Base-by-base conservation (phyloP, 148 eudicot species). In the Persicaria maculosa region DNA sequence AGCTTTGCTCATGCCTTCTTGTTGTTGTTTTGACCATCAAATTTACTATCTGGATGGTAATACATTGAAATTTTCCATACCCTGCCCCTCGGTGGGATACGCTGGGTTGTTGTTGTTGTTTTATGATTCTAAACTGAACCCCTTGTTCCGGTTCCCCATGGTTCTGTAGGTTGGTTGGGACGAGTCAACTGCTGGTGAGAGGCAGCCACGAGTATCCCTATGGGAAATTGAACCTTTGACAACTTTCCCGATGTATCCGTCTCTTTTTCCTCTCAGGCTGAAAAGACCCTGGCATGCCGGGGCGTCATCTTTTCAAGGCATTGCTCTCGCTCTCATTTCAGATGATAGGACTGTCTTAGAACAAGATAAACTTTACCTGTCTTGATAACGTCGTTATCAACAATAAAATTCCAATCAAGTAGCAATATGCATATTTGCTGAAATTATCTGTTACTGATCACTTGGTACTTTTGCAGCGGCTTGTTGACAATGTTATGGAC, bases 161-260 rank as follows among this genome's bases (percentile, higher is more conserved):
- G 7, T 55, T 54, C 22, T 84, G 75, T 78, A 95, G 99, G 99
- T 95, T 79, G 99, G 99, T 50, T 95, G 99, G 99, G 99, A 95
- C 79, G 99, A 95, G 74, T 95, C 99, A 48, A 92, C 99, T 77
- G 97, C 97, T 11, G 93, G 97, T 76, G 99, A 95, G 83, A 95
- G 92, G 83, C 99, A 92, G 81, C 97, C 99, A 53, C 88, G 97
- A 50, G 99, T 95, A 14, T 95, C 99, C 17, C 80, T 95, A 72
- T 95, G 99, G 99, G 99, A 95, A 75, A 90, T 95, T 73, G 99
- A 95, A 78, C 99, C 97, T 53, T 81, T 95, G 81, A 92, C 99
- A 44, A 92, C 97, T 68, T 95, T 95, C 76, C 99, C 99, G n/a
- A 92, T 95, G 97, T 95, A 95, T 74, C 96, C 99, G 36, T 95